These are phyloP conservation scores for Rhodotorula sp. DNA, from an alignment of 1,284 basidiomycete species.

Conservation along the genomic window DNA sequence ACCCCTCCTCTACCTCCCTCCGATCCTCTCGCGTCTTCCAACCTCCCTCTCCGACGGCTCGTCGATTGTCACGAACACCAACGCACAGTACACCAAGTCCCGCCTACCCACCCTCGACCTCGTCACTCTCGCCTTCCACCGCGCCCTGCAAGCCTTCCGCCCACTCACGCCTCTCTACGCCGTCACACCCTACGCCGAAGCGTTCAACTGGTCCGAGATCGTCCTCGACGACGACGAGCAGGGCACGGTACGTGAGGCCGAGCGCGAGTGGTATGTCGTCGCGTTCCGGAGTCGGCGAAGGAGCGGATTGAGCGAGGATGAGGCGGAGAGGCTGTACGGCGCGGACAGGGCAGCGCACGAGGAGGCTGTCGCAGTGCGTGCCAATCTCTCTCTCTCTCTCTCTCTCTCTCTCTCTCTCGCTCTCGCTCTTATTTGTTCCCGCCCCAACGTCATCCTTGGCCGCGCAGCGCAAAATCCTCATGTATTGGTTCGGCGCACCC, in stretches of 20 bases:
- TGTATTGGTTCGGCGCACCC: constrained; percentile 36
- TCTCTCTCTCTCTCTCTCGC: not conserved
- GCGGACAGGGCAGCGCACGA: constrained; percentile 83
- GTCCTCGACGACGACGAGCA: constrained; percentile 57
- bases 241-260: constrained; percentile 26
- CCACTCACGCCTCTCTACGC: constrained; percentile 64
- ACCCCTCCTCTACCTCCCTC: constrained; percentile 56
- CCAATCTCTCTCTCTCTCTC: constrained; percentile 1
- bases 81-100: constrained; percentile 62
- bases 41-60: constrained; percentile 33
- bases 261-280: constrained; percentile 67
- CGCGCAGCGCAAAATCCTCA: constrained; percentile 18
- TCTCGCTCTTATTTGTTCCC: not conserved
- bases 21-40: constrained; percentile 64
- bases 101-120: constrained; percentile 77
- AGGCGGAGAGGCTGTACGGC: constrained; percentile 60
- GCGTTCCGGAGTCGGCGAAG: constrained; percentile 79
- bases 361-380: constrained; percentile 63
- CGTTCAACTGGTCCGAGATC: constrained; percentile 84
- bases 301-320: not conserved
- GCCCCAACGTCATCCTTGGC: too few species aligned
- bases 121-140: constrained; percentile 76
- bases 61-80: constrained; percentile 38
- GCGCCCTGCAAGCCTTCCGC: constrained; percentile 72
- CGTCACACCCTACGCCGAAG: constrained; percentile 60